phyloP scores from a whole-genome alignment of 805 yeast genomes.

The Metschnikowia proteae region DNA sequence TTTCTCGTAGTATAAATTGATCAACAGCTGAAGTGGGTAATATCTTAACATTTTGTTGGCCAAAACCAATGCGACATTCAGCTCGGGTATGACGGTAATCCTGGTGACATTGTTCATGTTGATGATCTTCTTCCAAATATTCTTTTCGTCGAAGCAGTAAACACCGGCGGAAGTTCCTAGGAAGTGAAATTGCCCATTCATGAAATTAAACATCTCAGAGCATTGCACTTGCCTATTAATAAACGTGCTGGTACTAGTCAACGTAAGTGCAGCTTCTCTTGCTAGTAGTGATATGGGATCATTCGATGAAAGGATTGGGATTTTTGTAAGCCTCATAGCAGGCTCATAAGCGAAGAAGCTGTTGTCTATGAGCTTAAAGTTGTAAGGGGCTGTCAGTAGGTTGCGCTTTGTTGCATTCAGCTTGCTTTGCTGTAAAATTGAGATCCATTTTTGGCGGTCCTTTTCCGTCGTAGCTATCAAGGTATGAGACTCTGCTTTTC shows the following conservation, averaged over 20 bases:
- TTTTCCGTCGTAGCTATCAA: constrained; percentile 44
- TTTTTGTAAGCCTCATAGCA: constrained; percentile 43
- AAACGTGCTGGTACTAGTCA: background rate
- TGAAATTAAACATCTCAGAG: constrained; percentile 43
- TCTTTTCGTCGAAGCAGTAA: constrained; percentile 45
- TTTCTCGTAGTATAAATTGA: constrained; percentile 52
- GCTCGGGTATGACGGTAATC: constrained; percentile 55
- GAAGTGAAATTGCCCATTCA: constrained; percentile 44
- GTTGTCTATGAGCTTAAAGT: constrained; percentile 51
- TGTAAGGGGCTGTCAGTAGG: constrained; percentile 49
- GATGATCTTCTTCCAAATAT: constrained; percentile 58
- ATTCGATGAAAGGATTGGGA: constrained; percentile 50
- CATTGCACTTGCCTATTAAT: constrained; percentile 40
- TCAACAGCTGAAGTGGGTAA: constrained; percentile 58
- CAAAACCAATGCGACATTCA: constrained; percentile 54
- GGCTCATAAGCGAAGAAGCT: constrained; percentile 63
- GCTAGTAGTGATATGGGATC: constrained; percentile 45
- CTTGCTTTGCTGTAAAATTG: constrained; percentile 47
- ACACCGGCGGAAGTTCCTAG: constrained; percentile 66
- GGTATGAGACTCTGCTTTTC: constrained; percentile 51
- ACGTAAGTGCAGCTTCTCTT: background rate
- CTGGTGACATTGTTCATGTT: constrained; percentile 51
- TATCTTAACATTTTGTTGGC: constrained; percentile 58
- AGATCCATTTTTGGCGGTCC: constrained; percentile 59
- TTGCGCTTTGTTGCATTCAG: constrained; percentile 29